Conservation (phyloP, 2,329 filamentous ascomycete species). For the Cercospora citrullina region DNA sequence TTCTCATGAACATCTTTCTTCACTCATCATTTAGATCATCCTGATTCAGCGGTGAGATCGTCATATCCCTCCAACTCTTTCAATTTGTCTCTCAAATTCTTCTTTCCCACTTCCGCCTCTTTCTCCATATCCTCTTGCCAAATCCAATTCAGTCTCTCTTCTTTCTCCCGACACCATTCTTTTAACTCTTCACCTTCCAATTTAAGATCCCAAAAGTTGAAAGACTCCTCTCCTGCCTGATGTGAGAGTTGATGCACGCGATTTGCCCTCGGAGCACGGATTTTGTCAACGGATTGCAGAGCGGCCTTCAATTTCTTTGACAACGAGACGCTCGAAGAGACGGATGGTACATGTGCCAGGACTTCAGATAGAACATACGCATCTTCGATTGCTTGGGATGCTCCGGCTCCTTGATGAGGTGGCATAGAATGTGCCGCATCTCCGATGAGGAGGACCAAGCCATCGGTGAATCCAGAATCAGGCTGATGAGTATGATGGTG, state of each 20-base stretch:
- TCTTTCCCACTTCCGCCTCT: conserved; percentile 28
- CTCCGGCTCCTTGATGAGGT: conserved; percentile 64
- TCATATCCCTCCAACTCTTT: neutral
- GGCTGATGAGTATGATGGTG: conserved; percentile 46
- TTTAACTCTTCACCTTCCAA: conserved; percentile 26
- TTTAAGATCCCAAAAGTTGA: conserved; percentile 20
- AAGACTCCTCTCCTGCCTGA: conserved; percentile 23
- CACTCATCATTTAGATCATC: neutral
- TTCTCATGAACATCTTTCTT: neutral
- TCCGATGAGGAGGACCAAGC: conserved; percentile 59
- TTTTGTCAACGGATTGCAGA: conserved; percentile 24
- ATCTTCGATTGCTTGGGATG: conserved; percentile 60
- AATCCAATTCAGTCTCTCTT: conserved; percentile 28
- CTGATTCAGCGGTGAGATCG: neutral
- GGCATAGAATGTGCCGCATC: conserved; percentile 67
- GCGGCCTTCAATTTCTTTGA: conserved; percentile 20
- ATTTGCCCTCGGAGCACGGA: conserved; percentile 25
- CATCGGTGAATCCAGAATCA: conserved; percentile 39
- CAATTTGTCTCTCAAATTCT: neutral
- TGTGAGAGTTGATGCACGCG: conserved; percentile 25
- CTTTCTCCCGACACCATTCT: conserved; percentile 21
- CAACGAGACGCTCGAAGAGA: neutral
- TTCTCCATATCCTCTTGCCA: conserved; percentile 32
- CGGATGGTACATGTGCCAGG: conserved; percentile 2
- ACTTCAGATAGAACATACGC: conserved; percentile 43